phyloP scores from a whole-genome alignment of 257 asterid genomes.

The Nicotiana tabacum region DNA sequence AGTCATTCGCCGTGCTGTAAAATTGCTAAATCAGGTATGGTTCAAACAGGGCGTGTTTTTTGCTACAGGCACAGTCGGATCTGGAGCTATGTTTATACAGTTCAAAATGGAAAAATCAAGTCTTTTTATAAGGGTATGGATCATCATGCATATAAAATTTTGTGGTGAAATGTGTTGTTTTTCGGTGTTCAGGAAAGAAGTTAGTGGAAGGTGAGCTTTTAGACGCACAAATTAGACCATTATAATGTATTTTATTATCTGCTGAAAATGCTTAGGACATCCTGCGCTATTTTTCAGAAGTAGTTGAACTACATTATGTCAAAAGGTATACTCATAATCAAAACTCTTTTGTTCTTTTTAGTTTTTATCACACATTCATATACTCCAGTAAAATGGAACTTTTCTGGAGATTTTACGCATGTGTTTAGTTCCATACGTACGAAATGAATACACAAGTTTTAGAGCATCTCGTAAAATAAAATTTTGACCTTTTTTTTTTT shows the following conservation, averaged over 20 bases:
- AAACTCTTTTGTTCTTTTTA: not conserved
- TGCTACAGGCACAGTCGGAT: not conserved
- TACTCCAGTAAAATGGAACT: not conserved
- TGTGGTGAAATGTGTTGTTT: not conserved
- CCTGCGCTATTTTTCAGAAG: not conserved
- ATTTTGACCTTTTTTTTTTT: too few species aligned
- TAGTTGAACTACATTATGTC: not conserved
- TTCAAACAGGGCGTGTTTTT: not conserved
- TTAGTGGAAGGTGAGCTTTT: not conserved
- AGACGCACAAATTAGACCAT: conserved; percentile 9
- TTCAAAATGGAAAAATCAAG: not conserved
- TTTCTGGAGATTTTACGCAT: not conserved
- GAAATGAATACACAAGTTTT: not conserved
- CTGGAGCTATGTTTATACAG: not conserved
- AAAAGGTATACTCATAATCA: not conserved
- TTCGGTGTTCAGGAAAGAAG: not conserved
- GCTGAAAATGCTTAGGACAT: not conserved
- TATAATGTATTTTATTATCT: not conserved
- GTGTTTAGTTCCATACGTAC: not conserved
- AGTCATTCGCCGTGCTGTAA: not conserved
- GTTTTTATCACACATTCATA: not conserved
- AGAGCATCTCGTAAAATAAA: not conserved
- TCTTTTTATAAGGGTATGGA: not conserved
- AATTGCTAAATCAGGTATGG: not conserved
- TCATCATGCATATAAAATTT: not conserved